phyloP scores from a whole-genome alignment of 225 moss, liverwort and hornwort species.

The Marchantia polymorpha region DNA sequence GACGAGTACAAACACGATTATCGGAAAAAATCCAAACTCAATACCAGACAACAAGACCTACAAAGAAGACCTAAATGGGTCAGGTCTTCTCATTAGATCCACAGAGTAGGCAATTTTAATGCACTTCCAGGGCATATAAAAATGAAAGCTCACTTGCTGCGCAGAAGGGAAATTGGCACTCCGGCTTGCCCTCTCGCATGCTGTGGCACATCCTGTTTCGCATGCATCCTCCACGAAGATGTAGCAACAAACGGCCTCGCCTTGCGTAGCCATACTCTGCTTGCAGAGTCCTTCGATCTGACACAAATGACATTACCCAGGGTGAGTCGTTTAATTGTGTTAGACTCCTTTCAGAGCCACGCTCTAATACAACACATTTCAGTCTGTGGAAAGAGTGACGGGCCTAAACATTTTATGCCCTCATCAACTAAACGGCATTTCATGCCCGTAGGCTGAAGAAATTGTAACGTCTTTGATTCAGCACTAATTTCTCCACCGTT shows the following conservation, averaged over 20 bases:
- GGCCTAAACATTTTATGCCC: no score
- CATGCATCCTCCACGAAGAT: slow-evolving; percentile 53
- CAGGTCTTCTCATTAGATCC: not conserved
- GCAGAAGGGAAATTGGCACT: slow-evolving; percentile 49
- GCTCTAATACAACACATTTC: no score
- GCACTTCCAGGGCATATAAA: not conserved
- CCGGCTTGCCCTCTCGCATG: slow-evolving; percentile 51
- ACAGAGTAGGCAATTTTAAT: no score
- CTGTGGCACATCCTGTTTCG: slow-evolving; percentile 48
- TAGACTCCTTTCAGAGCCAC: no score
- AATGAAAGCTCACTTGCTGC: slow-evolving; percentile 29
- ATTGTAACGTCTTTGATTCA: no score
- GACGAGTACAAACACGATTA: not conserved
- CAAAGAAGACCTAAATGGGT: not conserved
- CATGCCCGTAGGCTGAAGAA: no score
- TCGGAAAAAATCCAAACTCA: not conserved
- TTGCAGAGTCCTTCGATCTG: slow-evolving; percentile 54
- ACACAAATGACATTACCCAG: not conserved
- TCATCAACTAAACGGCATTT: no score
- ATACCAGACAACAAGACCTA: not conserved
- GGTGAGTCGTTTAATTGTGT: not conserved
- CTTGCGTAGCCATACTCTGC: slow-evolving; percentile 58
- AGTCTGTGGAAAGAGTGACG: no score
- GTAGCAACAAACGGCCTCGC: slow-evolving; percentile 52
- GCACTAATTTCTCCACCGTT: no score